phyloP scores from a whole-genome alignment of 768 basidiomycete species.

The Tricholoma saponaceum region DNA sequence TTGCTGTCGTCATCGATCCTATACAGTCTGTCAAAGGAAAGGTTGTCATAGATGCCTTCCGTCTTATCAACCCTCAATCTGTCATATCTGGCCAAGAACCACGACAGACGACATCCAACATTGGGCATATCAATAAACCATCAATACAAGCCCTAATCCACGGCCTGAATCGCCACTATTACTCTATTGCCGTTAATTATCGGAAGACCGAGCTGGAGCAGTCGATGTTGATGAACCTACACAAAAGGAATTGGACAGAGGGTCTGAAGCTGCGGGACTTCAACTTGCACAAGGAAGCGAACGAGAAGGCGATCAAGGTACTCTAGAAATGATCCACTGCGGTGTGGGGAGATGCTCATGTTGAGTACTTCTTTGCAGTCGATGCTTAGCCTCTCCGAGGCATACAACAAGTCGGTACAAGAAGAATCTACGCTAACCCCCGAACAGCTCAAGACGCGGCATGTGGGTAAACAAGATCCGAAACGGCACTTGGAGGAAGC shows the following conservation, averaged over 20 bases:
- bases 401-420: slow-evolving; percentile 97
- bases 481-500: slow-evolving; percentile 97
- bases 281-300: slow-evolving; percentile 78
- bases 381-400: slow-evolving; percentile 89
- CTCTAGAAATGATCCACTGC: slow-evolving; percentile 14
- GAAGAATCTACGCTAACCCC: slow-evolving; percentile 94
- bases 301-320: slow-evolving; percentile 95
- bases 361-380: slow-evolving; percentile 44
- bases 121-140: slow-evolving; percentile 99
- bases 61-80: slow-evolving; percentile 88
- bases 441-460: slow-evolving; percentile 94
- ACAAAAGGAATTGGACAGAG: slow-evolving; percentile 99
- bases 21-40: slow-evolving; percentile 99
- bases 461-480: slow-evolving; percentile 97
- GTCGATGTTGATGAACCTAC: slow-evolving; percentile 97
- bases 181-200: slow-evolving; percentile 96
- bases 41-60: slow-evolving; percentile 98
- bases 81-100: slow-evolving; percentile 92
- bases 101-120: slow-evolving; percentile 95
- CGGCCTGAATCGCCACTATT: slow-evolving; percentile 96
- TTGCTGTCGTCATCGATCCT: slow-evolving; percentile 96
- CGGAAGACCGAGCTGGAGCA: slow-evolving; percentile 98
- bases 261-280: slow-evolving; percentile 92
- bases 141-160: slow-evolving; percentile 98
- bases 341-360: slow-evolving; percentile 3